Base-by-base conservation (phyloP, 352 stramenopile species). In the Pythium pyrilobum region DNA sequence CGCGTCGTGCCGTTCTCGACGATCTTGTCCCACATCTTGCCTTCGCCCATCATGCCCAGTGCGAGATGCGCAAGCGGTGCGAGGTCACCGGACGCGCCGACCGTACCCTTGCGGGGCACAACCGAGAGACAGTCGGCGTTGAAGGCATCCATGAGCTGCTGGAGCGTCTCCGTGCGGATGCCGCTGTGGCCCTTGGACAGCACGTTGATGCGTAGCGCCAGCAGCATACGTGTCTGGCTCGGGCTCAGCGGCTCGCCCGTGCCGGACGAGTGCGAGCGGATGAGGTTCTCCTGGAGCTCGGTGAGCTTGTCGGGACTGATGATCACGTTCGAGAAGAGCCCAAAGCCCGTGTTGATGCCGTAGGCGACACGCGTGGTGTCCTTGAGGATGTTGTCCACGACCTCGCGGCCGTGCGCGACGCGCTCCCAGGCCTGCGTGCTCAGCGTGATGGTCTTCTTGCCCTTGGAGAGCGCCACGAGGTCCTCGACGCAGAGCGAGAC, bases 331-430 rank as follows among this genome's bases (percentile, higher is more conserved):
- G 77, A 93, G 70, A 96, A 96, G 50, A 94, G 72, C 1, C 87
- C 87, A 54, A 96, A 96, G 62, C 85, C 87, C 59, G 87, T 96
- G 74, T 96, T 96, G 77, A 96, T 96, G 49, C 87, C 87, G 72
- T 96, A 96, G 16, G 80, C 85, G 25, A 95, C 84, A 33, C 77
- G 74, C 42, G 74, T 74, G 21, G 67, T 77, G 61, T 88, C 81
- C 58, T 87, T 74, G 41, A 96, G 71, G 68, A 95, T 93, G 59
- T 86, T 87, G 67, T 95, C 85, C 9, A 95, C 83, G 51, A 95
- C 85, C 9, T 91, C 72, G 29, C 81, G 73, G 33, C 78, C 68
- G 46, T 67, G 72, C 5, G 74, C 63, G n/a, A 93, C 82, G 41
- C 82, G 81, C 53, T 82, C 76, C 83, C 81, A 91, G 23, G 79